Conservation (phyloP, 805 yeast species). For the Candida coleopterorum region DNA sequence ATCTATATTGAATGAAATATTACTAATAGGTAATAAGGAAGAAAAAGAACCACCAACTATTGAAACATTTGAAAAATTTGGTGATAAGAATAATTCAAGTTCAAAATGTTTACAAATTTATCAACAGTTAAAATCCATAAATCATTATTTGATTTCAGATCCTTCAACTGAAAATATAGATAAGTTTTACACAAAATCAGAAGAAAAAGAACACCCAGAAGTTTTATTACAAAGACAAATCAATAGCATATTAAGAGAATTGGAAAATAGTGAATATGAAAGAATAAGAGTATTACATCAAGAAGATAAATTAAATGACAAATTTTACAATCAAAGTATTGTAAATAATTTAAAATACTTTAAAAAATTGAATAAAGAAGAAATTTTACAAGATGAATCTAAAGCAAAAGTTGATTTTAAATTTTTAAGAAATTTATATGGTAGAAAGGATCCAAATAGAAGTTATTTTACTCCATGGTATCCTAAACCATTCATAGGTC, state of each 20-base stretch:
- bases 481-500: slow-evolving; percentile 89
- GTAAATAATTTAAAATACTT: slow-evolving; percentile 15
- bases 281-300: slow-evolving; percentile 26
- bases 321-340: background rate
- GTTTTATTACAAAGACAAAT: slow-evolving; percentile 28
- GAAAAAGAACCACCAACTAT: slow-evolving; percentile 10
- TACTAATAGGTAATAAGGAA: slow-evolving; percentile 22
- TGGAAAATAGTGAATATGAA: slow-evolving; percentile 31
- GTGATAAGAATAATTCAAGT: slow-evolving; percentile 21
- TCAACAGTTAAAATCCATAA: slow-evolving; percentile 17
- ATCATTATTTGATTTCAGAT: slow-evolving; percentile 9
- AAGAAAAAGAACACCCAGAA: slow-evolving; percentile 24
- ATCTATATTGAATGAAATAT: slow-evolving; percentile 41
- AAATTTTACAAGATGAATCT: slow-evolving; percentile 47
- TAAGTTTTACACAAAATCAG: slow-evolving; percentile 29
- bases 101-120: slow-evolving; percentile 32
- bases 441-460: slow-evolving; percentile 71
- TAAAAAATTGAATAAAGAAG: slow-evolving; percentile 36
- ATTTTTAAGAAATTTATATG: slow-evolving; percentile 76
- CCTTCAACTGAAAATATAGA: slow-evolving; percentile 19
- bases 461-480: slow-evolving; percentile 96
- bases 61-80: slow-evolving; percentile 30
- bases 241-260: slow-evolving; percentile 33
- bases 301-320: slow-evolving; percentile 6
- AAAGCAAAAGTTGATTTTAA: slow-evolving; percentile 56